These are phyloP conservation scores for Ascochyta fabae DNA, from an alignment of 2,329 filamentous ascomycete species.

Conservation along the genomic window DNA sequence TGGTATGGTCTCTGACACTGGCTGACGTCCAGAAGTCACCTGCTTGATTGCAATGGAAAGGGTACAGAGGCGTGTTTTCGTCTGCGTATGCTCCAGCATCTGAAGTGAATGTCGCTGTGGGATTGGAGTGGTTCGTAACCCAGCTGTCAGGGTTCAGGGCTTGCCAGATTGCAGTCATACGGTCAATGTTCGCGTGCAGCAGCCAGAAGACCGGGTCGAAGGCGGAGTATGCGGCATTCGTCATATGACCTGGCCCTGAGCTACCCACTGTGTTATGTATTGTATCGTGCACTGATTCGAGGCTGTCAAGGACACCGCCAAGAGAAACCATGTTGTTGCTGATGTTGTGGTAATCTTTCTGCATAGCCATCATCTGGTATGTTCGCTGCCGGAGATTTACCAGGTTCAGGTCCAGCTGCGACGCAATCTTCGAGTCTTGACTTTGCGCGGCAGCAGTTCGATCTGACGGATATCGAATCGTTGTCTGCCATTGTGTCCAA, in stretches of 20 bases:
- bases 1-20: slow-evolving; percentile 62
- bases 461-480: slow-evolving; percentile 41
- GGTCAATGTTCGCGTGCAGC: slow-evolving; percentile 77
- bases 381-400: slow-evolving; percentile 59
- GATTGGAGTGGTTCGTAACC: slow-evolving; percentile 61
- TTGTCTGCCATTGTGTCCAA: slow-evolving; percentile 49
- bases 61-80: slow-evolving; percentile 65
- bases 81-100: slow-evolving; percentile 61
- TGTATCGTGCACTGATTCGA: slow-evolving; percentile 40
- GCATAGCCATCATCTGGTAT: slow-evolving; percentile 68
- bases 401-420: slow-evolving; percentile 66
- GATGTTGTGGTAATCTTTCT: slow-evolving; percentile 53
- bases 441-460: slow-evolving; percentile 26
- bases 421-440: slow-evolving; percentile 30
- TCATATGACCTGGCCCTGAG: slow-evolving; percentile 43
- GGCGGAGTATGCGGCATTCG: slow-evolving; percentile 74
- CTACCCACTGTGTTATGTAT: slow-evolving; percentile 37
- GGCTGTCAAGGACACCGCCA: slow-evolving; percentile 22
- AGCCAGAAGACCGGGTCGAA: slow-evolving; percentile 84
- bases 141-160: slow-evolving; percentile 72
- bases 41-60: slow-evolving; percentile 66
- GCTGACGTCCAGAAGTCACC: slow-evolving; percentile 74
- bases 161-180: slow-evolving; percentile 80
- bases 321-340: slow-evolving; percentile 64
- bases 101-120: slow-evolving; percentile 68